Evolutionary conservation across 2,329 filamentous ascomycete genomes (phyloP).

Genomic region (Thyridium curvatum): DNA sequence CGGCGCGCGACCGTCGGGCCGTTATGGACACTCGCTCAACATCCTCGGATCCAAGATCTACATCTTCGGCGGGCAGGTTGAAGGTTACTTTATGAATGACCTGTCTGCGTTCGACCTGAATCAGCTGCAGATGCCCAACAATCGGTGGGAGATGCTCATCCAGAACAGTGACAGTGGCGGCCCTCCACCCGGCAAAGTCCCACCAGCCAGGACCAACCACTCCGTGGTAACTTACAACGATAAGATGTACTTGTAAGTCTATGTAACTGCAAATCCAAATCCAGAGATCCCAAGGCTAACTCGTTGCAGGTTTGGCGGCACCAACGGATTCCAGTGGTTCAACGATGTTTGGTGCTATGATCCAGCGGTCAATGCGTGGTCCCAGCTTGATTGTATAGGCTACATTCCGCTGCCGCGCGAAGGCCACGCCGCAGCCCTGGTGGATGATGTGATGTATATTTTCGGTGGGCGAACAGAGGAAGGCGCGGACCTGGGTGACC

Average conservation of each 20-base stretch:
- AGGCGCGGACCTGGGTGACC: constrained; percentile 83
- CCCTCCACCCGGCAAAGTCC: constrained; percentile 58
- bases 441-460: constrained; percentile 98
- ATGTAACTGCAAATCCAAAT: neutral
- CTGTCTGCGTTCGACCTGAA: constrained; percentile 93
- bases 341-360: constrained; percentile 99
- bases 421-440: constrained; percentile 86
- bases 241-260: constrained; percentile 79
- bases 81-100: constrained; percentile 98
- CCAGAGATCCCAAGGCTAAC: constrained; percentile 2
- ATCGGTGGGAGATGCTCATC: constrained; percentile 92
- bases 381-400: constrained; percentile 88
- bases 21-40: constrained; percentile 94
- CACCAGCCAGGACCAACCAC: constrained; percentile 91
- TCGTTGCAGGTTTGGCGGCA: constrained; percentile 76
- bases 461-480: constrained; percentile 96
- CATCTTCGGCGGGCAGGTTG: constrained; percentile 95
- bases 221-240: constrained; percentile 88
- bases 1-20: constrained; percentile 76
- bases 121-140: constrained; percentile 81
- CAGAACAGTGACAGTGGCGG: constrained; percentile 61
- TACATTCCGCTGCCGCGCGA: constrained; percentile 93
- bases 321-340: constrained; percentile 94
- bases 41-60: constrained; percentile 96
- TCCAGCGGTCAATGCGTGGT: constrained; percentile 74